phyloP scores from a whole-genome alignment of 371 early-diverging fungal species.

The Mucor mucedo region DNA sequence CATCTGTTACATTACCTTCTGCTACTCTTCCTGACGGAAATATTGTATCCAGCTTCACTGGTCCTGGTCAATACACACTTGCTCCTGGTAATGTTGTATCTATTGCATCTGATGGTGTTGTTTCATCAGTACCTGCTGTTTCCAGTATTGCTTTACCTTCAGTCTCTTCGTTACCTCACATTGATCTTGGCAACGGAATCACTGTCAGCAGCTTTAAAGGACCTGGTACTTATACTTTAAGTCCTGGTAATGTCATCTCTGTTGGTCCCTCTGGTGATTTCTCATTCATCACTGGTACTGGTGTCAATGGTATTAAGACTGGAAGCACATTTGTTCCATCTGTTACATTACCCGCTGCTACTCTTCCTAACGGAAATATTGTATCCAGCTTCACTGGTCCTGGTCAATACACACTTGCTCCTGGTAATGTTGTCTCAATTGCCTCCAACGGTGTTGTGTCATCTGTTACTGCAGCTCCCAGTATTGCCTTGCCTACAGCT shows the following conservation, averaged over 20 bases:
- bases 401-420: slow-evolving; percentile 5
- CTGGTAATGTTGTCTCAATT: slow-evolving; percentile 10
- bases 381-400: slow-evolving; percentile 8
- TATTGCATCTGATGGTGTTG: background rate
- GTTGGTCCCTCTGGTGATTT: background rate
- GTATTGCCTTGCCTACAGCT: background rate
- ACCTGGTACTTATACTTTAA: slow-evolving; percentile 3
- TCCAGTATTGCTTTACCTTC: background rate
- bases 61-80: slow-evolving; percentile 1
- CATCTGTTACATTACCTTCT: background rate
- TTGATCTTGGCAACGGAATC: background rate
- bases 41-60: background rate
- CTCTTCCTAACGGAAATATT: background rate
- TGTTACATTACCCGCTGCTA: background rate
- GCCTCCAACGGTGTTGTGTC: background rate
- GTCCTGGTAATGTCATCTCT: background rate
- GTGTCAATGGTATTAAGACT: background rate
- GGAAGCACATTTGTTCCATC: background rate
- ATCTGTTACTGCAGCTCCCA: background rate
- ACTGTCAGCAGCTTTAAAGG: background rate
- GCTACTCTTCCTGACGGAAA: background rate
- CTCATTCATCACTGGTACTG: slow-evolving; percentile 4
- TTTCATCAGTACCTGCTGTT: background rate
- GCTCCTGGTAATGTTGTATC: slow-evolving; percentile 14
- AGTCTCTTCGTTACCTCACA: background rate